Base-by-base conservation (phyloP, 2,329 filamentous ascomycete species). In the Colletotrichum sp. region DNA sequence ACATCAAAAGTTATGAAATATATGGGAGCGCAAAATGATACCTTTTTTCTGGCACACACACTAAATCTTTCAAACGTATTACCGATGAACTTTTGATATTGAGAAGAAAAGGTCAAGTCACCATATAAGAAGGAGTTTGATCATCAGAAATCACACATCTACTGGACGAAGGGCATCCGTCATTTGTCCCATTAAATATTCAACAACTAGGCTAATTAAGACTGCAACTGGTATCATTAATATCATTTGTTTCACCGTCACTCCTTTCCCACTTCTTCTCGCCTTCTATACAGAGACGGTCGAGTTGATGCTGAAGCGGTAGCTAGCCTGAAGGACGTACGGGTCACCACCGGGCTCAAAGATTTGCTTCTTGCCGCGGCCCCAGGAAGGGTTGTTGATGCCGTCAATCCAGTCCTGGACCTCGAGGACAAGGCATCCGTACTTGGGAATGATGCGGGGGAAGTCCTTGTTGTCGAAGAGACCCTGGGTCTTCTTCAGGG, bases 371-470 rank as follows among this genome's bases (percentile, higher is more conserved):
- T 81, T 82, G 63, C 88, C 85, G 71, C 96, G 91, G 75, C 92
- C 92, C 96, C 96, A 98, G 84, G 95, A 91, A 0, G 96, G 96
- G 80, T 98, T 91, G 86, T 98, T 98, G 86, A 99, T 97, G 30
- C 90, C 96, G 83, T 98, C 96, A 81, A 98, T 98, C 91, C 93
- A 98, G 83, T 97, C 96, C 88, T 98, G 92, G 14, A 97, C 95
- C 87, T 98, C 96, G 84, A 98, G 90, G 65, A 98, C 96, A 30
- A 98, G 82, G 84, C 96, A 98, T 36, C 95, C 96, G 82, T 96
- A 95, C 87, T 96, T 83, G 72, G 91, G 89, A 30, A 95, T 93
- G 9, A 90, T 90, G 48, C 93, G 88, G 5, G 92, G 90, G 79
- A 92, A 90, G 36, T 86, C 84, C 3, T 85, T 77, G 76, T 90